These are phyloP conservation scores for Scopulariopsis brevicaulis DNA, from an alignment of 2,329 filamentous ascomycete genomes.

Conservation along the genomic window DNA sequence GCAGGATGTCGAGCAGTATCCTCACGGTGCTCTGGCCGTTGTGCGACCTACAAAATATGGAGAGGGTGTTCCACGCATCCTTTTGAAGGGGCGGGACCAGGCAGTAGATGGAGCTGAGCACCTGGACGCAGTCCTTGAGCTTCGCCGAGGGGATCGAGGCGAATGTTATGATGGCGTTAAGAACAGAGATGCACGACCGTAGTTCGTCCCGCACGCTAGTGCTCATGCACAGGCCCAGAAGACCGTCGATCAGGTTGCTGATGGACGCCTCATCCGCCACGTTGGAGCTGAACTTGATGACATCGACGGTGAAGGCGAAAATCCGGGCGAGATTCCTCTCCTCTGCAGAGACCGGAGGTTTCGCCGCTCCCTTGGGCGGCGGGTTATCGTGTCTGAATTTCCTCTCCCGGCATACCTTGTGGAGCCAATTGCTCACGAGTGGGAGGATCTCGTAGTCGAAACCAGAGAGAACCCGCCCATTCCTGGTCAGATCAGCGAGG, in stretches of 20 bases:
- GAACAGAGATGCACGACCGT: conserved; percentile 52
- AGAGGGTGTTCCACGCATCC: conserved; percentile 58
- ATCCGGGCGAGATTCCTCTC: conserved; percentile 52
- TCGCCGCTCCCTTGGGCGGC: conserved; percentile 12
- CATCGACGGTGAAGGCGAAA: conserved; percentile 52
- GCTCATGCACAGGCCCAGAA: conserved; percentile 56
- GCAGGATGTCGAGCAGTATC: conserved; percentile 51
- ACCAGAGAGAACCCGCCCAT: conserved; percentile 50
- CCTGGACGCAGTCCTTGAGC: conserved; percentile 54
- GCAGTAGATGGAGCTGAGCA: conserved; percentile 62
- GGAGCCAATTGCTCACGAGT: conserved; percentile 49
- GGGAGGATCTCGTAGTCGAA: conserved; percentile 59
- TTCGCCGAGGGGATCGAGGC: conserved; percentile 53
- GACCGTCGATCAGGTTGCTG: conserved; percentile 45
- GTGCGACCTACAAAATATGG: conserved; percentile 62
- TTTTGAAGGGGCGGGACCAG: conserved; percentile 49
- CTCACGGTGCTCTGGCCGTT: conserved; percentile 59
- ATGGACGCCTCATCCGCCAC: conserved; percentile 52
- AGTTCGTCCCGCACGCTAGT: conserved; percentile 56
- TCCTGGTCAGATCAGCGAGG: conserved; percentile 47
- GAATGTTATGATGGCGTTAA: conserved; percentile 62
- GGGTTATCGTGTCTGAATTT: conserved; percentile 35
- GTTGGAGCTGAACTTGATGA: conserved; percentile 68
- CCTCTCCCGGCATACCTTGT: conserved; percentile 38
- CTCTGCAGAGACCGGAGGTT: conserved; percentile 30